Base-by-base conservation (phyloP, 2,329 filamentous ascomycete genomes). In the Aspergillus flavus region DNA sequence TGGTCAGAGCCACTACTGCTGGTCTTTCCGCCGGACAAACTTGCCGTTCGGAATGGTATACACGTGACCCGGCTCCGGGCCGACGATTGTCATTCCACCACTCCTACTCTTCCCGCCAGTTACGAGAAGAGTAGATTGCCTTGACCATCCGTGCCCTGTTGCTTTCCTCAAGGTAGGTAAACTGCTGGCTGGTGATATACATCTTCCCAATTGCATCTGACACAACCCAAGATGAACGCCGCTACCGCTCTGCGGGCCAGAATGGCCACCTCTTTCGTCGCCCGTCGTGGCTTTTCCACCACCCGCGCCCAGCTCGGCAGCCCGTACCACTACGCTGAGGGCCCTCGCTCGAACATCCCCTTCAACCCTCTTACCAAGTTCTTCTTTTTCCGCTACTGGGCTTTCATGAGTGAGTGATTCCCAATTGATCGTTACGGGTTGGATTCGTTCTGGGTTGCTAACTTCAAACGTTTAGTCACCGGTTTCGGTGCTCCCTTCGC, bases 241-340 rank as follows among this genome's bases (percentile, higher is more conserved):
- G 84, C 84, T 78, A 78, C 85, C 72, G 84, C 84, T 72, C 79
- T 87, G 83, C 90, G 91, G 79, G 86, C 88, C 82, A 75, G 80
- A 71, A 77, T 81, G 77, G 85, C 89, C 78, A 88, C 89, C 77
- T 83, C 86, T 70, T 80, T 89, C 78, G 85, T 93, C 83, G 87
- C 90, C 86, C 93, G 93, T 85, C 94, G 95, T 82, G 93, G 91
- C 84, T 97, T 99, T 90, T 91, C 93, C 82, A 89, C 92, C 76
- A 96, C 94, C 79, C 92, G 92, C 77, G 83, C 91, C 79, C 93
- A 92, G 81, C 84, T 96, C 79, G 87, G 86, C 74, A 96, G 92
- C 79, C 94, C 94, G 69, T 97, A 96, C 90, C 95, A 99, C 87
- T 99, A 99, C 86, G 91, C 94, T 73, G 94, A 98, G 85, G 95